Conservation (phyloP, 306 rosid species). For the Lathyrus sativus region DNA sequence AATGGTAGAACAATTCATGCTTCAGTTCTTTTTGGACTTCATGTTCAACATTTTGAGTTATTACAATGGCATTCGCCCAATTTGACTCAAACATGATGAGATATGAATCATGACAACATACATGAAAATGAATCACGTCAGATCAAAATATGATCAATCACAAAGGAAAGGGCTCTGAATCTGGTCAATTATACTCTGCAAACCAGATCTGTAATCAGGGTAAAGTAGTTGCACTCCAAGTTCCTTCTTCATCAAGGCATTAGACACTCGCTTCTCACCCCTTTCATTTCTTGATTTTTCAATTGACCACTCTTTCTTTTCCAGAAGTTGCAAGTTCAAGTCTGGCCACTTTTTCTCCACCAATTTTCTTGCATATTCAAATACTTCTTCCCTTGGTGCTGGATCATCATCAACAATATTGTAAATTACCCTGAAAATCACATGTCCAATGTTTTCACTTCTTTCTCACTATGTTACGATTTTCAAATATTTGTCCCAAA, state of each 20-base stretch:
- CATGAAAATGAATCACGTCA: constrained; percentile 4
- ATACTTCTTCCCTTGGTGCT: constrained; percentile 80
- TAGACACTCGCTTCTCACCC: constrained; percentile 75
- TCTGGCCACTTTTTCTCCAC: constrained; percentile 77
- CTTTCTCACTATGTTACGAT: neutral
- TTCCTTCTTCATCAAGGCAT: constrained; percentile 67
- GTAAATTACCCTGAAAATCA: constrained; percentile 59
- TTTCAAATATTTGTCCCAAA: neutral
- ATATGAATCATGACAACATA: constrained; percentile 1
- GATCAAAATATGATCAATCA: neutral
- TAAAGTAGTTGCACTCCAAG: constrained; percentile 63
- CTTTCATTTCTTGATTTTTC: constrained; percentile 22
- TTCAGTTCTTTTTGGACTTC: neutral
- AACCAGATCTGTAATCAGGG: constrained; percentile 71
- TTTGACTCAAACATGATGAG: neutral
- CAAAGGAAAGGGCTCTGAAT: constrained; percentile 47
- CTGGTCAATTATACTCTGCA: constrained; percentile 65
- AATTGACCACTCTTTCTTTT: constrained; percentile 17
- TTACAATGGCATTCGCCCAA: constrained; percentile 8
- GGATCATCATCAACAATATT: constrained; percentile 84
- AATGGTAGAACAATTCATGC: neutral
- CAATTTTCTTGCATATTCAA: constrained; percentile 68
- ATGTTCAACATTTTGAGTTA: neutral
- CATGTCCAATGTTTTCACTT: neutral
- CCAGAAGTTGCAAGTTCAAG: constrained; percentile 35